These are phyloP conservation scores for Colletotrichum scovillei DNA, from an alignment of 2,329 filamentous ascomycete genomes.

Conservation along the genomic window DNA sequence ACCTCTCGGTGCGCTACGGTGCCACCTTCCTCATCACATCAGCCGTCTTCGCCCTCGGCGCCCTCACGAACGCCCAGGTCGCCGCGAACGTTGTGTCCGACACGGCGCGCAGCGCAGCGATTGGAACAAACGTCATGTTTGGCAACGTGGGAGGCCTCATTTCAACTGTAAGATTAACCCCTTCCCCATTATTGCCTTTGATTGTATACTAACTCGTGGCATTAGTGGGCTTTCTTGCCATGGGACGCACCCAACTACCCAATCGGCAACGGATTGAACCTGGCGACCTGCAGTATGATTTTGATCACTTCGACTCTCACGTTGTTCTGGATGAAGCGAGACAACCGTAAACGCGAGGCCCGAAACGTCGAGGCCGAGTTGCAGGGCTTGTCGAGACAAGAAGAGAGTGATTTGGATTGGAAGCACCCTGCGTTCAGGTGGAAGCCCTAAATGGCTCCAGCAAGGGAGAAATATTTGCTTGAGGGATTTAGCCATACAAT, in stretches of 20 bases:
- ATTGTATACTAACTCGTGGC: background rate
- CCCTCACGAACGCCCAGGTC: slow-evolving; percentile 71
- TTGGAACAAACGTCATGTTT: slow-evolving; percentile 72
- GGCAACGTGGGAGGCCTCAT: slow-evolving; percentile 63
- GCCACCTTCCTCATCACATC: slow-evolving; percentile 73
- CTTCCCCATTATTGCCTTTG: background rate
- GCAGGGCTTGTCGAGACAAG: slow-evolving; percentile 60
- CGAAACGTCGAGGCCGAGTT: slow-evolving; percentile 56
- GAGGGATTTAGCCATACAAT: background rate
- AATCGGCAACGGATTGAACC: slow-evolving; percentile 78
- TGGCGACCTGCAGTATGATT: slow-evolving; percentile 69
- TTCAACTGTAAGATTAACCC: slow-evolving; percentile 40
- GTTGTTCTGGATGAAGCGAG: slow-evolving; percentile 69
- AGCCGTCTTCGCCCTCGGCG: slow-evolving; percentile 70
- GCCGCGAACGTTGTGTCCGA: slow-evolving; percentile 75
- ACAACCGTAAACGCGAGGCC: slow-evolving; percentile 58
- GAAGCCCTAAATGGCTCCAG: slow-evolving; percentile 45
- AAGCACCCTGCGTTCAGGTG: slow-evolving; percentile 74
- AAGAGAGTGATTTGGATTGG: slow-evolving; percentile 73
- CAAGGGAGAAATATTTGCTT: background rate
- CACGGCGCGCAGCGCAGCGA: slow-evolving; percentile 71
- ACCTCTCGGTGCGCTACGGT: slow-evolving; percentile 64
- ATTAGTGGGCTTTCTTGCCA: slow-evolving; percentile 68
- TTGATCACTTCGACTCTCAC: slow-evolving; percentile 62
- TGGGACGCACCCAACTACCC: slow-evolving; percentile 73